phyloP scores from a whole-genome alignment of 352 stramenopile species.

The Vaucheria bursata region DNA sequence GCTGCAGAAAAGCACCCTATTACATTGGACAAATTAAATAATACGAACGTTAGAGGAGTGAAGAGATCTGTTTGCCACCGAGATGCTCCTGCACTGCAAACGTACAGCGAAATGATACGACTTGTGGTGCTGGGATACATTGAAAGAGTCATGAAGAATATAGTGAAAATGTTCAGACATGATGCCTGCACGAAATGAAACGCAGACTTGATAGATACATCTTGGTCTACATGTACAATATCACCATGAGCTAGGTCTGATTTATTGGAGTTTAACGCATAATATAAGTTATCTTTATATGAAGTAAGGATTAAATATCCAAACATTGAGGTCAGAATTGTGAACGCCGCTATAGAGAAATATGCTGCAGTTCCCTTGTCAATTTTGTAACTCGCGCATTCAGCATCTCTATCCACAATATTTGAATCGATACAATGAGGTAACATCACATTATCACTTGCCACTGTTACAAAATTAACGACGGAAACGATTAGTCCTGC shows the following conservation, averaged over 20 bases:
- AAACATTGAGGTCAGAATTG: background rate
- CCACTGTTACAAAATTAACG: too few relatives aligned
- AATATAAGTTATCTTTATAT: too few relatives aligned
- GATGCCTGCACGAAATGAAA: background rate
- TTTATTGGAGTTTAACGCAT: too few relatives aligned
- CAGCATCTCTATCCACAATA: background rate
- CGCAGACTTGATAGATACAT: background rate
- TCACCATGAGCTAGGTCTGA: too few relatives aligned
- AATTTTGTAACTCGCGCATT: background rate
- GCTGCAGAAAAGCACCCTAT: constrained; percentile 36
- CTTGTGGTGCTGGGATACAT: constrained; percentile 48
- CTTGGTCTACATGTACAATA: too few relatives aligned
- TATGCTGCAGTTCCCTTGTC: background rate
- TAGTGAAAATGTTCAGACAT: constrained; percentile 29
- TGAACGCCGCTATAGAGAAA: background rate
- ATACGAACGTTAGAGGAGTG: constrained; percentile 47
- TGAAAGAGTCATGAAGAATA: constrained; percentile 46
- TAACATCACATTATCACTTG: too few relatives aligned
- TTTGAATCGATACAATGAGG: too few relatives aligned
- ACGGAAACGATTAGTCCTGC: constrained; percentile 49
- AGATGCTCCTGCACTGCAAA: constrained; percentile 11
- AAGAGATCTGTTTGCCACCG: constrained; percentile 47
- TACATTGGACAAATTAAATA: constrained; percentile 50
- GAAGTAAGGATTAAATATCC: background rate
- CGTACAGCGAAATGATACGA: constrained; percentile 37